Evolutionary conservation across 2,329 filamentous ascomycete species (phyloP), one percentile per base, ranked within the genome.

Genomic region (Phoma sp.): DNA sequence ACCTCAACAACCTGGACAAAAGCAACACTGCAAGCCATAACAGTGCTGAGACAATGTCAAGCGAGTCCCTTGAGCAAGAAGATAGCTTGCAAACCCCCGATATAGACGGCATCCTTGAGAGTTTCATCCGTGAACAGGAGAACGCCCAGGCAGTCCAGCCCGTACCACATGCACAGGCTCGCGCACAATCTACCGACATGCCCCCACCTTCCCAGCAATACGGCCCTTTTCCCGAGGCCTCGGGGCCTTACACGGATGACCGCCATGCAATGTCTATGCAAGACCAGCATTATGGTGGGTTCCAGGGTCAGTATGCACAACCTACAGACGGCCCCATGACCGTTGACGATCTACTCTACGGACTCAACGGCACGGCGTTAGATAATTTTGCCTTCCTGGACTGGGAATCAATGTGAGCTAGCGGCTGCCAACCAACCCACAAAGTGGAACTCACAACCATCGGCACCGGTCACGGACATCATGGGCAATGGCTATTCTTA

Each of bases 81-180:
- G 53, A 58, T 14, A 57, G 55, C 38, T 23, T 67, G 4, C 61
- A 74, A 0, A 73, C 69, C 18, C 59, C 77, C 14, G 74, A 78
- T 43, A 75, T 78, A 25, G 74, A 77, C 42, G 71, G 74, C 39
- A 76, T 78, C 25, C 77, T 78, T 13, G 73, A 75, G 56, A 77
- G 74, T 55, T 77, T 78, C 47, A 72, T 74, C 33, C 67, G 71
- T 10, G 70, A 74, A 51, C 62, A 71, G 27, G 62, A 63, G 37
- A 59, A 32, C 9, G 48, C 51, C 11, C 57, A 58, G 18, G 13
- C 30, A 11, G 11, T 22, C 7, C 37, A 47, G 6, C 8, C 36
- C 7, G n/a, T 24, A 8, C 29, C 30, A 35, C 13, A 18, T 18
- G 18, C 7, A 11, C 23, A 18, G 9, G 27, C 27, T 29, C 30